Conservation (phyloP, 176 grass and related monocot genomes). For the Paspalum notatum region DNA sequence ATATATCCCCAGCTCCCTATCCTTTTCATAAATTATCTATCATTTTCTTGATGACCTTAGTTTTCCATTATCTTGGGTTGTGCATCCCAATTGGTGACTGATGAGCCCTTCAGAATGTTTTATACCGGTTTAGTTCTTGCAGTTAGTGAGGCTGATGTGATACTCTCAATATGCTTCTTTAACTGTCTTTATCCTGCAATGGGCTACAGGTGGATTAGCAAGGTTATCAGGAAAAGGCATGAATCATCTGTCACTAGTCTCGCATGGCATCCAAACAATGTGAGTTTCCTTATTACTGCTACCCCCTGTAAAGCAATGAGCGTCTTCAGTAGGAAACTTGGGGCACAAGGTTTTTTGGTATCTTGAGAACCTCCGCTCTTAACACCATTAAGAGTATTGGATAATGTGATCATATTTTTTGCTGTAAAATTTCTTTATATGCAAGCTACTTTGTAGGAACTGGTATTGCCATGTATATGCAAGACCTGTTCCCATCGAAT, state of each 20-base stretch:
- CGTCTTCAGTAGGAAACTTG: constrained; percentile 5
- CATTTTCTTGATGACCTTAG: constrained; percentile 20
- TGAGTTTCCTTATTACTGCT: constrained; percentile 36
- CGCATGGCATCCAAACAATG: constrained; percentile 99
- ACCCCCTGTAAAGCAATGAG: neutral
- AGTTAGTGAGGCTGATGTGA: constrained; percentile 6
- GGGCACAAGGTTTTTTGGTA: neutral
- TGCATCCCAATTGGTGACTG: neutral
- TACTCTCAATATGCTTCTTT: neutral
- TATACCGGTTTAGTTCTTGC: constrained; percentile 12
- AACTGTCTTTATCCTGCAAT: constrained; percentile 39
- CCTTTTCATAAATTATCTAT: constrained; percentile 5
- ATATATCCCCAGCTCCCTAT: constrained; percentile 23
- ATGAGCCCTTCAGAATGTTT: neutral
- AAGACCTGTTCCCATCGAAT: neutral
- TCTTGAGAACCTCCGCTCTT: neutral
- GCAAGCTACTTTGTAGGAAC: neutral
- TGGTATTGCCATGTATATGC: constrained; percentile 36
- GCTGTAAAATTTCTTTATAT: constrained; percentile 13
- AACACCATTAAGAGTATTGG: constrained; percentile 1
- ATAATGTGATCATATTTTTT: constrained; percentile 9
- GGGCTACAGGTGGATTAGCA: constrained; percentile 93
- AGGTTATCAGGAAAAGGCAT: constrained; percentile 95
- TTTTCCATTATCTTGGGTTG: neutral
- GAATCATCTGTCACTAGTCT: constrained; percentile 94